Base-by-base conservation (phyloP, 2,329 filamentous ascomycete genomes). In the Phaeosphaeria sp. region DNA sequence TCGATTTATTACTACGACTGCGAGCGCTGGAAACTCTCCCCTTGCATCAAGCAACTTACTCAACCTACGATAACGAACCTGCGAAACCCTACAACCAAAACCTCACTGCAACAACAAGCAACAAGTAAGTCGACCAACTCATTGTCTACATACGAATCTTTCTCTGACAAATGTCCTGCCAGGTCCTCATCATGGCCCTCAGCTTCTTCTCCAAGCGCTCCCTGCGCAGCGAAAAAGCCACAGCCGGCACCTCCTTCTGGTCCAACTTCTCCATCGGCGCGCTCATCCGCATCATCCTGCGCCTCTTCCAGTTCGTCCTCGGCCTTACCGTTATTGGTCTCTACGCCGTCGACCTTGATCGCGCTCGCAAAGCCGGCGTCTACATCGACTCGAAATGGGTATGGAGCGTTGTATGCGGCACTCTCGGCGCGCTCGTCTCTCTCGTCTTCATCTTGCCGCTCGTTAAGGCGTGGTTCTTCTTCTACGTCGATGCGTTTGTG, bases 261-360 rank as follows among this genome's bases (percentile, higher is more conserved):
- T 60, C 69, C 21, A 55, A 61, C 48, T 61, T 73, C 45, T 65
- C 61, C 33, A 18, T 65, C 22, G 58, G 61, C 22, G 55, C 53
- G 51, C 56, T 60, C 43, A 39, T 82, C 64, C 89, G 90, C 71
- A 79, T 83, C 22, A 64, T 84, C 63, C 78, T 93, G n/a, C 90
- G 93, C 73, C 83, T 93, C 75, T 78, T 89, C 59, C 91, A 94
- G 71, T 89, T 97, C 71, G 84, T 91, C 56, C 83, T 96, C 63
- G 91, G 88, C 15, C 78, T 96, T 56, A 85, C 90, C 1, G 90
- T 95, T 53, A 88, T 89, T 63, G 93, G 90, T 1, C 85, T 97
- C 20, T 97, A 77, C 46, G 76, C 75, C 6, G 58, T 80, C 21
- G 75, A 78, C 30, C 68, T 79, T 46, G 53, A 76, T 63, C 64